Percentiles rank a stretch among this genome's conserved stretches.
phyloP scores from a whole-genome alignment of 164 flowering plant genomes.

The Pachysandra terminalis region DNA sequence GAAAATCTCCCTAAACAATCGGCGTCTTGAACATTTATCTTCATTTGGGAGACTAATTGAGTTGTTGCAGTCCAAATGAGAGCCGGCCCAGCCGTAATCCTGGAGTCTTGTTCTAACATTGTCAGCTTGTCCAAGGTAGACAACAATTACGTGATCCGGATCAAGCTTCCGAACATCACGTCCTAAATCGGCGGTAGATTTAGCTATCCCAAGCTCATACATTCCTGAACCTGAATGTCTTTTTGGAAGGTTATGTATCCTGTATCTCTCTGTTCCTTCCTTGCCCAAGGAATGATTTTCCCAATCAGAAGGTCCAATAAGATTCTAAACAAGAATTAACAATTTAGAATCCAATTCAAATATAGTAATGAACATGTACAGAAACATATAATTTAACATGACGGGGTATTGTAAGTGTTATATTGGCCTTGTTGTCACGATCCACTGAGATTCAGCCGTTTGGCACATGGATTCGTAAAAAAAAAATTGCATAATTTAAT shows the following conservation, averaged over 20 bases:
- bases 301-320: conserved; percentile 50
- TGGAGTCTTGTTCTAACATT: conserved; percentile 67
- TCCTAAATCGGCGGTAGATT: conserved; percentile 21
- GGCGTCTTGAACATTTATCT: conserved; percentile 25
- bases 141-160: conserved; percentile 38
- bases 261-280: conserved; percentile 42
- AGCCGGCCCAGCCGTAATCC: conserved; percentile 69
- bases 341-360: too few species aligned
- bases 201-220: conserved; percentile 71
- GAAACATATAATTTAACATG: too few species aligned
- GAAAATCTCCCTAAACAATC: conserved; percentile 64
- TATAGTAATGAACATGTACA: too few species aligned
- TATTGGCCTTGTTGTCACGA: too few species aligned
- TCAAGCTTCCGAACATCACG: conserved; percentile 40
- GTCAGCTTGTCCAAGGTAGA: conserved; percentile 79
- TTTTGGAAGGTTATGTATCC: conserved; percentile 54
- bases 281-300: conserved; percentile 33
- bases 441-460: too few species aligned
- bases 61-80: conserved; percentile 61
- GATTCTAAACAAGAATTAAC: conserved; percentile 23
- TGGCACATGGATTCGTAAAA: too few species aligned
- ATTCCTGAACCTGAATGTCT: conserved; percentile 56
- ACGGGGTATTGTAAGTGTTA: too few species aligned
- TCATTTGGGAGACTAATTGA: conserved; percentile 20
- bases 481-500: too few species aligned